A percentile compares a stretch with the other conserved stretches of the same genome.
Evolutionary conservation across 2,329 filamentous ascomycete genomes (phyloP).

Genomic region (Septoria petroselini): DNA sequence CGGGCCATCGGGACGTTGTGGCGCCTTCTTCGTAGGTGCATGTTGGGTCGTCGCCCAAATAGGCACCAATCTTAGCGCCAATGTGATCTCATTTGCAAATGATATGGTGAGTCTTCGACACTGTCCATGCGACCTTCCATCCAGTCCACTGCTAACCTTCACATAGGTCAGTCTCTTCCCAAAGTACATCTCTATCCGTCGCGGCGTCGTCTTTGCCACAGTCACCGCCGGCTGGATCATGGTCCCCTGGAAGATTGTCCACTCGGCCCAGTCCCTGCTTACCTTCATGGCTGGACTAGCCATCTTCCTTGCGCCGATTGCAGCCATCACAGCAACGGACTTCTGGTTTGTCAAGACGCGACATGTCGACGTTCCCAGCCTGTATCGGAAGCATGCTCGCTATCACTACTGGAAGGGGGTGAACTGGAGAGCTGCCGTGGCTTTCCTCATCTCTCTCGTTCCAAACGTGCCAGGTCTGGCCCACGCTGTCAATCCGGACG

Average conservation of each 20-base stretch:
- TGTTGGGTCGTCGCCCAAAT: slow-evolving; percentile 54
- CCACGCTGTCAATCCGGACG: slow-evolving; percentile 41
- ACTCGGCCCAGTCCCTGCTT: slow-evolving; percentile 57
- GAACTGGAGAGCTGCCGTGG: slow-evolving; percentile 59
- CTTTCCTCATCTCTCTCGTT: slow-evolving; percentile 56
- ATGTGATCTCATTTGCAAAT: slow-evolving; percentile 54
- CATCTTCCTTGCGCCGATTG: slow-evolving; percentile 64
- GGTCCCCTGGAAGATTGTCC: slow-evolving; percentile 60
- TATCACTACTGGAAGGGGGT: slow-evolving; percentile 53
- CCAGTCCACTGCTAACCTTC: neutral
- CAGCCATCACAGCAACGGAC: slow-evolving; percentile 54
- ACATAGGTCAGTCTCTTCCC: slow-evolving; percentile 46
- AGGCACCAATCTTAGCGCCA: slow-evolving; percentile 54
- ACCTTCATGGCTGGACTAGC: slow-evolving; percentile 59
- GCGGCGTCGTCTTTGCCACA: slow-evolving; percentile 46
- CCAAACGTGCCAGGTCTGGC: slow-evolving; percentile 57
- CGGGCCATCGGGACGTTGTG: slow-evolving; percentile 34
- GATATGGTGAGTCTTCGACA: slow-evolving; percentile 49
- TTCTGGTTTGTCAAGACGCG: slow-evolving; percentile 55
- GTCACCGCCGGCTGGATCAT: slow-evolving; percentile 54
- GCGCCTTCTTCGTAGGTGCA: slow-evolving; percentile 36
- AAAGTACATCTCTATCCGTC: slow-evolving; percentile 48
- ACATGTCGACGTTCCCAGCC: slow-evolving; percentile 48
- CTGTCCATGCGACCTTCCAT: fast-evolving
- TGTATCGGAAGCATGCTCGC: slow-evolving; percentile 51